Conservation (phyloP, 129 eudicot genomes). For the Saussurea involucrata region DNA sequence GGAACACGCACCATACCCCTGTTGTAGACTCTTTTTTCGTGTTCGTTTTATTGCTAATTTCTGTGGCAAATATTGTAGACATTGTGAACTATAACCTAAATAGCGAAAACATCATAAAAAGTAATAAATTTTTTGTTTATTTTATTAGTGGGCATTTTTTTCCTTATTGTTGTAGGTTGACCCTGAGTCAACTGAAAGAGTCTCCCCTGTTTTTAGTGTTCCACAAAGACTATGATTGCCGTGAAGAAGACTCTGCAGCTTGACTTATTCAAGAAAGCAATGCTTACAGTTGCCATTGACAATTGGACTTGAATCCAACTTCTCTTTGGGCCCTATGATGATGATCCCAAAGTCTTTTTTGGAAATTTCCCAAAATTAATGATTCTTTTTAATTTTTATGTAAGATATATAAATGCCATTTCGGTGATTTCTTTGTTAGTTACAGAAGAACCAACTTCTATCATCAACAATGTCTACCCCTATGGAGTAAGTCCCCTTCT, state of each 20-base stretch:
- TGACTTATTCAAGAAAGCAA: neutral
- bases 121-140: neutral
- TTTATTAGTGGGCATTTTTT: neutral
- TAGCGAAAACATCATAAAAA: neutral
- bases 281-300: neutral
- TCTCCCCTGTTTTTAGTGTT: neutral
- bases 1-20: neutral
- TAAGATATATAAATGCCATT: slow-evolving; percentile 5
- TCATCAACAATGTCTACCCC: slow-evolving; percentile 49
- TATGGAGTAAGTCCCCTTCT: slow-evolving; percentile 26
- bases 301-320: neutral
- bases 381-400: neutral
- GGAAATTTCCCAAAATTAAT: neutral
- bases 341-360: slow-evolving; percentile 21
- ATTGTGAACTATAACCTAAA: neutral
- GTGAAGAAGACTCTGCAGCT: slow-evolving; percentile 14
- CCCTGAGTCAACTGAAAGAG: slow-evolving; percentile 15
- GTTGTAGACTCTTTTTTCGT: neutral
- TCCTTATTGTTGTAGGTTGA: slow-evolving; percentile 6
- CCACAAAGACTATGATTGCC: slow-evolving; percentile 13
- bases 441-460: slow-evolving; percentile 20
- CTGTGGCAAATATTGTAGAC: neutral
- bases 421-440: neutral
- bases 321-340: neutral
- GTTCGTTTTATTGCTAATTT: slow-evolving; percentile 8